These are phyloP conservation scores for Candolleomyces eurysporus DNA, from an alignment of 768 basidiomycete species.

Conservation along the genomic window DNA sequence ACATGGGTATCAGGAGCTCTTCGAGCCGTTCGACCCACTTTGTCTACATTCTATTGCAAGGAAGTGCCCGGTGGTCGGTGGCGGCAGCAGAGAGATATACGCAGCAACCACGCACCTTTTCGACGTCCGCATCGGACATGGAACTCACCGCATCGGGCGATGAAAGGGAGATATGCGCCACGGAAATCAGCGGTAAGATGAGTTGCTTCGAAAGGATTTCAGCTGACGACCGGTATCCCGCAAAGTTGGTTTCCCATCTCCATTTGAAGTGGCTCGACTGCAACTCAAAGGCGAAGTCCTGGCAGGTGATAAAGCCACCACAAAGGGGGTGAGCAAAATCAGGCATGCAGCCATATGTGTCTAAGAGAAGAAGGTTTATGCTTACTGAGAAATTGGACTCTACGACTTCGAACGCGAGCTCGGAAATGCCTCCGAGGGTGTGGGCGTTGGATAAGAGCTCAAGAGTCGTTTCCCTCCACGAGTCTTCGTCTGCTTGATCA, in stretches of 20 bases:
- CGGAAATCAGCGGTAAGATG: slow-evolving; percentile 72
- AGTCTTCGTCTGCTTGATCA: slow-evolving; percentile 49
- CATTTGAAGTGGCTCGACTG: slow-evolving; percentile 64
- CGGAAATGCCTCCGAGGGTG: slow-evolving; percentile 57
- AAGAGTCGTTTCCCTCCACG: slow-evolving; percentile 57
- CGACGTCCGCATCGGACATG: slow-evolving; percentile 56
- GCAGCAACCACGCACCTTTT: slow-evolving; percentile 49
- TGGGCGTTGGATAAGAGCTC: slow-evolving; percentile 58
- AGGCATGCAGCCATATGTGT: too few relatives aligned
- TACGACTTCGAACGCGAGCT: slow-evolving; percentile 57
- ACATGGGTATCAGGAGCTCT: slow-evolving; percentile 69
- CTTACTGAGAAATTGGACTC: slow-evolving; percentile 61
- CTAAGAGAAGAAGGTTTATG: too few relatives aligned
- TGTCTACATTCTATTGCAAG: slow-evolving; percentile 58
- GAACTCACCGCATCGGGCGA: slow-evolving; percentile 56
- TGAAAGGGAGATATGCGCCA: slow-evolving; percentile 65
- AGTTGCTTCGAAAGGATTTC: slow-evolving; percentile 78
- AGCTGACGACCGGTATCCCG: slow-evolving; percentile 64
- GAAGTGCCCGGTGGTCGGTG: not conserved
- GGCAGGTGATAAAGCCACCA: slow-evolving; percentile 8
- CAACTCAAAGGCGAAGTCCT: slow-evolving; percentile 70
- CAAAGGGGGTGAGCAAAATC: too few relatives aligned
- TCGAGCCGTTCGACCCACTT: slow-evolving; percentile 65
- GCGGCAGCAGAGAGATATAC: not conserved
- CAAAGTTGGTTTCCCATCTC: slow-evolving; percentile 73